Evolutionary conservation across 495 filamentous ascomycete genomes (phyloP).

Genomic region (Daldinia vernicosa): DNA sequence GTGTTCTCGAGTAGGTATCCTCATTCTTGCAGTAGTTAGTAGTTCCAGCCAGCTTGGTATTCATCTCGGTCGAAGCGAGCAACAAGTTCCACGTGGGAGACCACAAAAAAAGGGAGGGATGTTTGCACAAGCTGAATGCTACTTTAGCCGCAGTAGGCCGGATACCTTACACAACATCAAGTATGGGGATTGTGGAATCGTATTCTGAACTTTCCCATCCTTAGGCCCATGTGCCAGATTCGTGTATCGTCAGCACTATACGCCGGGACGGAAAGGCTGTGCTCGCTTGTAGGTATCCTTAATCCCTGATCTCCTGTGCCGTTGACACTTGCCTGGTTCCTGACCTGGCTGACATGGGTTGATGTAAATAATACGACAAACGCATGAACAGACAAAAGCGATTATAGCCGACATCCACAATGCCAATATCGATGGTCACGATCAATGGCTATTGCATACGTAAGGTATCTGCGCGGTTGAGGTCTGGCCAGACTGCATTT

Average conservation of each 20-base stretch:
- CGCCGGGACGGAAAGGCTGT: constrained; percentile 19
- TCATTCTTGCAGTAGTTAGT: neutral
- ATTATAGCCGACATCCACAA: constrained; percentile 21
- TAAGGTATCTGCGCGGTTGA: neutral
- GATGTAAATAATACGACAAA: neutral
- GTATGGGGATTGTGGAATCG: constrained; percentile 32
- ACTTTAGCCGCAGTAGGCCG: constrained; percentile 27
- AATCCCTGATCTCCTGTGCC: constrained; percentile 11
- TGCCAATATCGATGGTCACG: neutral
- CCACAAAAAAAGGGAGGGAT: neutral
- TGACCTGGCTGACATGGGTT: constrained; percentile 1
- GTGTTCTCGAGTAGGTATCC: constrained; percentile 18
- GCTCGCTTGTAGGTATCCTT: constrained; percentile 19
- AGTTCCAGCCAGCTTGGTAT: constrained; percentile 2
- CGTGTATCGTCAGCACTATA: constrained; percentile 35
- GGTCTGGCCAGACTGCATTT: neutral
- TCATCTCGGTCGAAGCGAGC: constrained; percentile 28
- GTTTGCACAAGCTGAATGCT: constrained; percentile 22
- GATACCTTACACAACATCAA: constrained; percentile 19
- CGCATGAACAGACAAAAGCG: neutral
- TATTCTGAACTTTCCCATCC: constrained; percentile 37
- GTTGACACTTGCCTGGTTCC: constrained; percentile 15
- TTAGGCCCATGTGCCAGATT: constrained; percentile 3
- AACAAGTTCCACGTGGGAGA: constrained; percentile 30
- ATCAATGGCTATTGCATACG: neutral